These are phyloP conservation scores for Akanthomyces lecanii DNA, from an alignment of 2,329 filamentous ascomycete genomes.

Conservation along the genomic window DNA sequence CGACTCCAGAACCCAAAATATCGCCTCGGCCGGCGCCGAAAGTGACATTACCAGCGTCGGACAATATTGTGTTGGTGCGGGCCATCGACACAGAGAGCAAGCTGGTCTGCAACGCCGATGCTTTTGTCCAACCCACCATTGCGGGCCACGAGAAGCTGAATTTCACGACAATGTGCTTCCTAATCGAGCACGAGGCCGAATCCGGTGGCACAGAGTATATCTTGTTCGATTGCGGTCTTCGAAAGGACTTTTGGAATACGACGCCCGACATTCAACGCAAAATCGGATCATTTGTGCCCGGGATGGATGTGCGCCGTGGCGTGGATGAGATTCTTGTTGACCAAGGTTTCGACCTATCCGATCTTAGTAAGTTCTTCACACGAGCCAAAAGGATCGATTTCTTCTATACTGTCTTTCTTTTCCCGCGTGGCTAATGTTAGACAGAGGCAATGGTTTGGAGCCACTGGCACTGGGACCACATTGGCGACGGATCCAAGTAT, in stretches of 20 bases:
- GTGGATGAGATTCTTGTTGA: constrained; percentile 20
- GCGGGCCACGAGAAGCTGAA: constrained; percentile 21
- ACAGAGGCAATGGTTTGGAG: constrained; percentile 24
- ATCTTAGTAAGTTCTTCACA: constrained; percentile 14
- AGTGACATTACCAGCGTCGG: neutral
- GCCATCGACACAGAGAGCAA: constrained; percentile 20
- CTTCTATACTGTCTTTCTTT: no score
- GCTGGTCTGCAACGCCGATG: constrained; percentile 17
- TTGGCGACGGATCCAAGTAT: constrained; percentile 46
- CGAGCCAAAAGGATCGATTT: no score
- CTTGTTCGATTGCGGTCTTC: constrained; percentile 20
- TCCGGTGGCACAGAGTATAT: constrained; percentile 8
- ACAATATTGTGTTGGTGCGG: constrained; percentile 18
- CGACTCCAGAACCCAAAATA: no score
- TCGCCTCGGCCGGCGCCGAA: neutral
- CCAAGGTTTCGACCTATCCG: constrained; percentile 12
- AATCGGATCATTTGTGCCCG: constrained; percentile 13
- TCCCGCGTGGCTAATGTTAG: neutral
- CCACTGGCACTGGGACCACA: constrained; percentile 50
- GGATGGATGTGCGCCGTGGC: constrained; percentile 17
- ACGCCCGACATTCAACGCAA: neutral
- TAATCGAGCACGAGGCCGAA: constrained; percentile 14
- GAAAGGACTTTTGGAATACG: constrained; percentile 21
- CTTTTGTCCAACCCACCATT: constrained; percentile 19
- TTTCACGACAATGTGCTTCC: constrained; percentile 20